Evolutionary conservation across 1,284 basidiomycete genomes (phyloP).

Genomic region (Tremellales sp.): DNA sequence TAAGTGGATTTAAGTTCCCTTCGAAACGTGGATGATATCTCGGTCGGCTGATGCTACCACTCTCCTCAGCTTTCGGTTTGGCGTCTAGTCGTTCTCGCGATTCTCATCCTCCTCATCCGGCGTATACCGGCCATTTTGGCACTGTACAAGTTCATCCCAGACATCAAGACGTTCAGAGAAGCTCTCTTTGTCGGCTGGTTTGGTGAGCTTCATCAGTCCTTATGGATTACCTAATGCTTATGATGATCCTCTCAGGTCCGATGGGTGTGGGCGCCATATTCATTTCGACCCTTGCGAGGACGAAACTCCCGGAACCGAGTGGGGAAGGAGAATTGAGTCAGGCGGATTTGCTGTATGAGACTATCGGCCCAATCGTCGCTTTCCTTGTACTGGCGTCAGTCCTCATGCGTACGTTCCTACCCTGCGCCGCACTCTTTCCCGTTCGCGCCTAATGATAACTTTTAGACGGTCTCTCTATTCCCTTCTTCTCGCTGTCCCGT

Average conservation of each 20-base stretch:
- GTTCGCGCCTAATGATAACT: background rate
- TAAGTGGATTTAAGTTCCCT: constrained; percentile 13
- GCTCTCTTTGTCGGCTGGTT: constrained; percentile 86
- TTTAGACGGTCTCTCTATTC: constrained; percentile 83
- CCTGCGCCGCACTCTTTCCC: background rate
- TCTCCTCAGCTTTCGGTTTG: constrained; percentile 60
- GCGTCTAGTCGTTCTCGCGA: constrained; percentile 74
- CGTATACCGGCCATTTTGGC: constrained; percentile 78
- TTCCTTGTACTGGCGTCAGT: constrained; percentile 89
- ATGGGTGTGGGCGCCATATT: constrained; percentile 86
- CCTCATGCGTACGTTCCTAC: constrained; percentile 60
- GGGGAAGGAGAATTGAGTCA: constrained; percentile 54
- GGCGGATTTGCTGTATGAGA: constrained; percentile 62
- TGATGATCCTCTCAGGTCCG: constrained; percentile 50
- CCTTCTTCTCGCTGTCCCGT: constrained; percentile 82
- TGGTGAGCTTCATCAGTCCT: constrained; percentile 50
- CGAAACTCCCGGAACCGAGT: constrained; percentile 59
- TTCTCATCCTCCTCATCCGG: constrained; percentile 71
- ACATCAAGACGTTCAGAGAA: constrained; percentile 79
- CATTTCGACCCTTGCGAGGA: constrained; percentile 79
- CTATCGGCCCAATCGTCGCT: constrained; percentile 83
- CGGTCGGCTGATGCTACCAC: constrained; percentile 2
- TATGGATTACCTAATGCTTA: background rate
- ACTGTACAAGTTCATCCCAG: constrained; percentile 83
- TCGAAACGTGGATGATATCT: too few relatives aligned